A percentile compares a stretch with the other conserved stretches of the same genome.
Conservation (phyloP, 169 alveolate species). For the Miamiensis avidus region DNA sequence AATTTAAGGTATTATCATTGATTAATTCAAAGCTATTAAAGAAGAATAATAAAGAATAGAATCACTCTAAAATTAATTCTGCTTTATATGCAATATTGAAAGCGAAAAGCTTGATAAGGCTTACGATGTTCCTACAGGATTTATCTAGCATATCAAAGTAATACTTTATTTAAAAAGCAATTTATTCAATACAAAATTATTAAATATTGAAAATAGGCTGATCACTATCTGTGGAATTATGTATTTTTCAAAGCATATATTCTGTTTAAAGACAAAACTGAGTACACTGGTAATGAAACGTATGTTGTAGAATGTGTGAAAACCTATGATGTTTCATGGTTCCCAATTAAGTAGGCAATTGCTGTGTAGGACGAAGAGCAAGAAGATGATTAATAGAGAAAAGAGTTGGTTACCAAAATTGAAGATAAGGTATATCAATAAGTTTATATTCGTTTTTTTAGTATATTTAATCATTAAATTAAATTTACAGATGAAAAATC, state of each 20-base stretch:
- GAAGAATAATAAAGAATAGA: slow-evolving; percentile 28
- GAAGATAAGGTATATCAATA: background rate
- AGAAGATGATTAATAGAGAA: slow-evolving; percentile 19
- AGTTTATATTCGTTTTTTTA: too few relatives aligned
- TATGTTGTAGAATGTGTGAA: slow-evolving; percentile 28
- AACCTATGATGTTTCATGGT: slow-evolving; percentile 45
- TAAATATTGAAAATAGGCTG: background rate
- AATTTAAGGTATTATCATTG: slow-evolving; percentile 40
- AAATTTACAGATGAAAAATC: background rate
- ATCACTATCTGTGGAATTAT: slow-evolving; percentile 54
- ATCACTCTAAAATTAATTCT: slow-evolving; percentile 2
- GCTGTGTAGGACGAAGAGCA: slow-evolving; percentile 36
- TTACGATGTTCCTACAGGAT: slow-evolving; percentile 26
- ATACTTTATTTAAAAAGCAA: background rate
- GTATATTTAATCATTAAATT: too few relatives aligned
- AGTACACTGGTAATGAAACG: slow-evolving; percentile 49
- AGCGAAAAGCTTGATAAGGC: slow-evolving; percentile 39
- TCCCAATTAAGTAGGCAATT: slow-evolving; percentile 37
- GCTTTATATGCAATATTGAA: slow-evolving; percentile 43
- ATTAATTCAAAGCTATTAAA: slow-evolving; percentile 40
- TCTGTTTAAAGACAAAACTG: slow-evolving; percentile 24
- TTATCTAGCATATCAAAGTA: slow-evolving; percentile 30
- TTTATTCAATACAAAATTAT: background rate
- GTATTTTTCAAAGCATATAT: slow-evolving; percentile 39
- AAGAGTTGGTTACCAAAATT: background rate